These are phyloP conservation scores for Mycotypha africana DNA, from an alignment of 371 early-diverging fungal species.

Conservation along the genomic window DNA sequence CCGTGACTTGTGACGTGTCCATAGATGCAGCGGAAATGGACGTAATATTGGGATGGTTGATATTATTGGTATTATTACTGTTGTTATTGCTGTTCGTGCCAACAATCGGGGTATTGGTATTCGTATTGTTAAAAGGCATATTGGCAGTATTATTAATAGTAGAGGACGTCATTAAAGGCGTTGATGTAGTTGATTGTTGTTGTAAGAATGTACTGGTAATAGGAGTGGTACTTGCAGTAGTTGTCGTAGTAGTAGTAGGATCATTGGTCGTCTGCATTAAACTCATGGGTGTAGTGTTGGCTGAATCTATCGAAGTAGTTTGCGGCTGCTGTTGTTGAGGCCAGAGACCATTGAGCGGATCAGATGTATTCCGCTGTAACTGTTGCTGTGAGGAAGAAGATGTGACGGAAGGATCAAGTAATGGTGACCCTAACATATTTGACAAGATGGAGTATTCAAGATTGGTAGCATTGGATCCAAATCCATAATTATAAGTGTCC, in stretches of 20 bases:
- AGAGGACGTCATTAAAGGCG: background rate
- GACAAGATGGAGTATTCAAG: conserved; percentile 85
- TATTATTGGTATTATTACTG: background rate
- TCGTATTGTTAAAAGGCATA: conserved; percentile 1
- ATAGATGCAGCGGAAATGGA: conserved; percentile 28
- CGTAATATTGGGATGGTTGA: conserved; percentile 6
- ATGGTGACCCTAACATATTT: conserved; percentile 64
- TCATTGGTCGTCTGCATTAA: too few relatives aligned
- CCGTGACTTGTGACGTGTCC: conserved; percentile 25
- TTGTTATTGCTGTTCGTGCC: conserved; percentile 1
- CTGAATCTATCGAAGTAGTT: too few relatives aligned
- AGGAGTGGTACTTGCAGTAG: background rate
- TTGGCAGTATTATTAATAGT: conserved; percentile 1
- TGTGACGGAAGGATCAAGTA: conserved; percentile 3
- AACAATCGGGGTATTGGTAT: background rate
- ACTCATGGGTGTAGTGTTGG: too few relatives aligned
- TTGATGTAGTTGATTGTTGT: background rate
- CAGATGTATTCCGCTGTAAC: too few relatives aligned
- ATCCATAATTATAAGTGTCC: conserved; percentile 45
- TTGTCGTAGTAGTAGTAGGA: background rate
- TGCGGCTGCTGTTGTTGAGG: background rate
- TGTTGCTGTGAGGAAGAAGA: background rate
- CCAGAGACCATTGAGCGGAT: too few relatives aligned
- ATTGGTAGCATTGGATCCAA: conserved; percentile 82
- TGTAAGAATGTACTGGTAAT: too few relatives aligned